A percentile compares a stretch with the other conserved stretches of the same genome.
phyloP scores from a whole-genome alignment of 2,329 filamentous ascomycete species.

The Xylariaceae sp. region DNA sequence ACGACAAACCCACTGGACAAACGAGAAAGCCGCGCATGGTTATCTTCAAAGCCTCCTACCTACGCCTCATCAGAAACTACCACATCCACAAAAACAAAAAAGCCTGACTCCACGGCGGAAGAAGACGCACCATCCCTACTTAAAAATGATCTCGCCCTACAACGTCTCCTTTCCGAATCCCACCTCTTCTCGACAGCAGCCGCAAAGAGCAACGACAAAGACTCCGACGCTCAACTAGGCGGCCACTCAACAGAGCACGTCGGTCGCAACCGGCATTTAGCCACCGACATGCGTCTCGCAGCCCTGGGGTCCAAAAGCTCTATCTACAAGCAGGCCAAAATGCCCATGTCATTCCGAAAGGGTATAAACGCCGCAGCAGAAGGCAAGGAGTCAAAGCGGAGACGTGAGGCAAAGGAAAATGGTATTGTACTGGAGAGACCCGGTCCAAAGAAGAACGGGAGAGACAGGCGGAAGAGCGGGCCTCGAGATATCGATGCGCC shows the following conservation, averaged over 20 bases:
- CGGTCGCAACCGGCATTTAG: slow-evolving; percentile 75
- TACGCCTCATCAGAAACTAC: slow-evolving; percentile 20
- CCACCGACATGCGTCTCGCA: slow-evolving; percentile 79
- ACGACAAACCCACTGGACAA: slow-evolving; percentile 53
- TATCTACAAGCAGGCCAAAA: slow-evolving; percentile 74
- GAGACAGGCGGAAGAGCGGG: slow-evolving; percentile 41
- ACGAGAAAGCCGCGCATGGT: slow-evolving; percentile 71
- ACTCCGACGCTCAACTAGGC: slow-evolving; percentile 31
- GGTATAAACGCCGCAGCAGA: slow-evolving; percentile 72
- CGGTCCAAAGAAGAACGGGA: slow-evolving; percentile 24
- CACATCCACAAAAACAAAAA: slow-evolving; percentile 26
- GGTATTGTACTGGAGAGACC: slow-evolving; percentile 78
- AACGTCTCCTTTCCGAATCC: slow-evolving; percentile 79
- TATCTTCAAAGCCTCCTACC: slow-evolving; percentile 51
- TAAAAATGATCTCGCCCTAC: slow-evolving; percentile 88
- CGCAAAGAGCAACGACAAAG: slow-evolving; percentile 20
- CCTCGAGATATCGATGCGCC: slow-evolving; percentile 62
- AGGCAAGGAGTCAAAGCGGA: slow-evolving; percentile 65
- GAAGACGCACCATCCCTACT: slow-evolving; percentile 68
- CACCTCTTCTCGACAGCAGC: slow-evolving; percentile 44
- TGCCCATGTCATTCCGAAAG: slow-evolving; percentile 84
- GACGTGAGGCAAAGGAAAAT: slow-evolving; percentile 81
- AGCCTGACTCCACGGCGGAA: slow-evolving; percentile 33
- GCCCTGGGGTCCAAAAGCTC: slow-evolving; percentile 75
- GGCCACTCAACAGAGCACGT: slow-evolving; percentile 38